A percentile compares a stretch with the other conserved stretches of the same genome.
Conservation (phyloP, 2,329 filamentous ascomycete species). For the Beauveria caledonica region DNA sequence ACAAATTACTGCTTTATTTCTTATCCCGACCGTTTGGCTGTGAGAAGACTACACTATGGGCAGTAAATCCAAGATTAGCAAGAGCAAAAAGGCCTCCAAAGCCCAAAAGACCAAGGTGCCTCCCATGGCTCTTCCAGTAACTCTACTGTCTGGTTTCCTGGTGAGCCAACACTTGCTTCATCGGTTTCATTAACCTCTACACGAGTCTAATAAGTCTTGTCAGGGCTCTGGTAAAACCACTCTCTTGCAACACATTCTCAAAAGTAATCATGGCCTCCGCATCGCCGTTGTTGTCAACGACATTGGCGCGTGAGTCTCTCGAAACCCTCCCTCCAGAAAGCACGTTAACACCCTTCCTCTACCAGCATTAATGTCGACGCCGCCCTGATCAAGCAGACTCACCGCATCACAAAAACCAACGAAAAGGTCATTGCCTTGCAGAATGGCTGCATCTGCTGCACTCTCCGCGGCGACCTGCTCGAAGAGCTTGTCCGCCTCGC, state of each 20-base stretch:
- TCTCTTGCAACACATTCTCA: slow-evolving; percentile 59
- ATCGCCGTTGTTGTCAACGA: slow-evolving; percentile 71
- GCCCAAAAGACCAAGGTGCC: slow-evolving; percentile 9
- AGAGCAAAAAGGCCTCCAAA: slow-evolving; percentile 10
- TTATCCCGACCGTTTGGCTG: background rate
- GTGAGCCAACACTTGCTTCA: slow-evolving; percentile 23
- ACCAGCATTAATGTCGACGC: slow-evolving; percentile 56
- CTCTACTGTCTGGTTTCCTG: slow-evolving; percentile 52
- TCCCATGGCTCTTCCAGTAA: slow-evolving; percentile 42
- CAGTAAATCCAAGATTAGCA: slow-evolving; percentile 8
- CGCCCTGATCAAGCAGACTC: slow-evolving; percentile 46
- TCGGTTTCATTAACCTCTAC: background rate
- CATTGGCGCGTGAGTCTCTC: slow-evolving; percentile 45
- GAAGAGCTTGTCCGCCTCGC: slow-evolving; percentile 59
- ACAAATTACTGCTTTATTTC: background rate
- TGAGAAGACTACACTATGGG: background rate
- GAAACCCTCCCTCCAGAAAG: fast-evolving
- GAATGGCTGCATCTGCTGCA: slow-evolving; percentile 72
- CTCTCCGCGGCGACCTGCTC: slow-evolving; percentile 60
- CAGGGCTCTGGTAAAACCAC: slow-evolving; percentile 66
- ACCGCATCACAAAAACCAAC: slow-evolving; percentile 48
- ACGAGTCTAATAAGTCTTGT: background rate
- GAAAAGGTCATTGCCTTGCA: slow-evolving; percentile 61
- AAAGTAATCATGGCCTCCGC: slow-evolving; percentile 56
- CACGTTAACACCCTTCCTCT: background rate